These are phyloP conservation scores for Rhodotorula babjevae DNA, from an alignment of 768 basidiomycete species.

Conservation along the genomic window DNA sequence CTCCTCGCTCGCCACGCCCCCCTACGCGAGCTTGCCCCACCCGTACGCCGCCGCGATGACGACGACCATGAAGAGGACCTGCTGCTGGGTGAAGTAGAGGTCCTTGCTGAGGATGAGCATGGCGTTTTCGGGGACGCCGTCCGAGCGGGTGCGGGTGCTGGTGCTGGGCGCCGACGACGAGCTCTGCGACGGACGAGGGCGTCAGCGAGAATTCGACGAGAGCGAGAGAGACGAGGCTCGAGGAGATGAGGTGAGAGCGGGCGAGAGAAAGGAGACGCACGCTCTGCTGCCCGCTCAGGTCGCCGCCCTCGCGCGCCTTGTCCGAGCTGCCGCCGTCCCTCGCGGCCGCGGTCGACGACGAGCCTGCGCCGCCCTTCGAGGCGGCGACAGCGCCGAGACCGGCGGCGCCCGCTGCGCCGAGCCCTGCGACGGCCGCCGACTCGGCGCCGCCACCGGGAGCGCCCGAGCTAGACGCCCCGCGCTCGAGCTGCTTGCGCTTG, in stretches of 20 bases:
- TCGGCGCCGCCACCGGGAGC: not conserved
- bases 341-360: not conserved
- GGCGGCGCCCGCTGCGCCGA: not conserved
- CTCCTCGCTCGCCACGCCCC: not conserved
- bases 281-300: not conserved
- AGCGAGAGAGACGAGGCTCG: not conserved
- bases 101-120: conserved; percentile 36
- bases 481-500: conserved; percentile 8
- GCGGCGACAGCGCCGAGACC: conserved; percentile 5
- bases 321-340: not conserved
- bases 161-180: not conserved
- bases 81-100: conserved; percentile 36
- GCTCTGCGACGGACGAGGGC: not conserved
- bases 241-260: no score
- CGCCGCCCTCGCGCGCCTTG: not conserved
- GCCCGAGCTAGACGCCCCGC: not conserved
- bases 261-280: not conserved
- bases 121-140: conserved; percentile 21
- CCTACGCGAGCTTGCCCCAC: not conserved
- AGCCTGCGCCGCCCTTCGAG: not conserved
- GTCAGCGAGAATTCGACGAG: not conserved
- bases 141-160: not conserved
- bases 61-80: conserved; percentile 17
- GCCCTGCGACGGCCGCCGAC: no score
- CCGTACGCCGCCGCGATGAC: conserved; percentile 14